Evolutionary conservation across 345 rosid genomes (phyloP).

Genomic region (Hibiscus syriacus): DNA sequence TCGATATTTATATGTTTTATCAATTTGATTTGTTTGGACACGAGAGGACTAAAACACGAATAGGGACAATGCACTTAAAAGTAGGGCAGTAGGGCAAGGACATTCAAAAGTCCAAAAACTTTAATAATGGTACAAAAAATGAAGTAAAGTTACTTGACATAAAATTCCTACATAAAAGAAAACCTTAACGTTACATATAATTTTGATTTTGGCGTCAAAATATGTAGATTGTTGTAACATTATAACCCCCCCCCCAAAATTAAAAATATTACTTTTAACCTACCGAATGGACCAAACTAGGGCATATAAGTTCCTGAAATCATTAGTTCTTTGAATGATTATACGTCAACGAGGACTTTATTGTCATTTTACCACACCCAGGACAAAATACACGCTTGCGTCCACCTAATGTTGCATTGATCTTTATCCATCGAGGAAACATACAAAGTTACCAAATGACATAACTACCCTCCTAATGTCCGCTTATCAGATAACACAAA

Average conservation of each 20-base stretch:
- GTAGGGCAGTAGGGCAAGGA: neutral
- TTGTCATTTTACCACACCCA: conserved; percentile 2
- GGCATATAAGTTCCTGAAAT: neutral
- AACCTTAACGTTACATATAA: neutral
- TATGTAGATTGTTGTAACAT: no score
- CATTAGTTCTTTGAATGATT: neutral
- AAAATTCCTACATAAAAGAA: neutral
- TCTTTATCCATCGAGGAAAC: conserved; percentile 4
- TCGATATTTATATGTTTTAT: no score
- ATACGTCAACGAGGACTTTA: conserved; percentile 15
- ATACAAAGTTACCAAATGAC: conserved; percentile 9
- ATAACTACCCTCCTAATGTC: conserved; percentile 21
- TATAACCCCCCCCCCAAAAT: neutral
- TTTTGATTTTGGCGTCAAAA: neutral
- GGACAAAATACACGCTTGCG: neutral
- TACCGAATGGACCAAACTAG: neutral
- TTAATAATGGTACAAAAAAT: no score
- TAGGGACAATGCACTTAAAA: neutral
- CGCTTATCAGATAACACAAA: neutral
- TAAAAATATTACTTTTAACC: neutral
- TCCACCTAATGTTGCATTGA: conserved; percentile 3
- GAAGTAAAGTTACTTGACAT: neutral
- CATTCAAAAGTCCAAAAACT: no score
- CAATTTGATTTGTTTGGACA: no score
- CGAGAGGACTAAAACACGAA: no score